Evolutionary conservation across 2,329 filamentous ascomycete species (phyloP).

Genomic region (Cercospora sp.): DNA sequence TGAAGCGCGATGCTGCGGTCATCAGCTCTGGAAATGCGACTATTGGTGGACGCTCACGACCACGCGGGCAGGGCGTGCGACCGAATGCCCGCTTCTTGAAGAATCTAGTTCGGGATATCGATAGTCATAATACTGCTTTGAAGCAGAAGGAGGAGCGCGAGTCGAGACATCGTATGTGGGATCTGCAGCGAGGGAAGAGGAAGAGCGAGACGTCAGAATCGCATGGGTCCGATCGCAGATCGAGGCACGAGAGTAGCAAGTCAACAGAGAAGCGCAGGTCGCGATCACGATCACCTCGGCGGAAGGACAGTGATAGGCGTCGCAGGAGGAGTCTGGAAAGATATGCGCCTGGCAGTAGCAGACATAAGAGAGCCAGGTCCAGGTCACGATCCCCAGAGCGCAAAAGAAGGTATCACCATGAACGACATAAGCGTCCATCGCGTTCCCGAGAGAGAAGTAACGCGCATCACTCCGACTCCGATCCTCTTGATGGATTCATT

Average conservation of each 20-base stretch:
- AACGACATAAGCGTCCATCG: neutral
- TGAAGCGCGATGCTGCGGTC: conserved; percentile 70
- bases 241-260: conserved; percentile 2
- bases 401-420: neutral
- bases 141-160: conserved; percentile 82
- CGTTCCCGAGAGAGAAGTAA: neutral
- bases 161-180: conserved; percentile 67
- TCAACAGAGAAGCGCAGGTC: conserved; percentile 3
- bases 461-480: conserved; percentile 50
- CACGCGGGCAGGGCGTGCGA: conserved; percentile 60
- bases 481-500: conserved; percentile 73
- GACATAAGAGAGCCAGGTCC: conserved; percentile 13
- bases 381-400: conserved; percentile 5
- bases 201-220: conserved; percentile 14
- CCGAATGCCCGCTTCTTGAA: conserved; percentile 89
- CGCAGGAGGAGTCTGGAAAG: neutral
- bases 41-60: conserved; percentile 14
- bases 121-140: conserved; percentile 83
- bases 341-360: conserved; percentile 11
- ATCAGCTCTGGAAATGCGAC: neutral
- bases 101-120: conserved; percentile 84
- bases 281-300: neutral
- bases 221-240: conserved; percentile 5
- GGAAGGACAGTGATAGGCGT: neutral
- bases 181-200: conserved; percentile 43